phyloP scores from a whole-genome alignment of 441 rosid species.

The Macaranga tanarius region DNA sequence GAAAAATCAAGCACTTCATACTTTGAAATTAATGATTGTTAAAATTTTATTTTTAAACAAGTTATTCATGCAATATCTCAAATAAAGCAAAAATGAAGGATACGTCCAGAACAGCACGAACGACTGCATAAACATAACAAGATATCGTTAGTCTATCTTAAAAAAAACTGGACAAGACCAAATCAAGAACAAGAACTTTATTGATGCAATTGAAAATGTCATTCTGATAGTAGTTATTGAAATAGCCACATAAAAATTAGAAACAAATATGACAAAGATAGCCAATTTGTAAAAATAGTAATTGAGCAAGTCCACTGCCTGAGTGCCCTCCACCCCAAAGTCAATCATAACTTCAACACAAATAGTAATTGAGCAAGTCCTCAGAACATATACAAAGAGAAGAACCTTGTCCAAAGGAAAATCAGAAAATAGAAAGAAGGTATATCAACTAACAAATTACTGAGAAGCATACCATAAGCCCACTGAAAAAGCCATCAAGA shows the following conservation, averaged over 20 bases:
- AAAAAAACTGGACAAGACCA: background rate
- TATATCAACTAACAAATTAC: background rate
- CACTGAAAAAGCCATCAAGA: slow-evolving; percentile 84
- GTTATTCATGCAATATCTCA: background rate
- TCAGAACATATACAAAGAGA: background rate
- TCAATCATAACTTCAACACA: background rate
- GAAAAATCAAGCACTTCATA: background rate
- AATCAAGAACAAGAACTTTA: background rate
- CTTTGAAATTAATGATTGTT: background rate
- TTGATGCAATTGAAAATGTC: background rate
- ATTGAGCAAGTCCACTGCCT: no score
- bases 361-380: background rate
- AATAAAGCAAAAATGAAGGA: slow-evolving; percentile 48
- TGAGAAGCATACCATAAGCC: slow-evolving; percentile 72
- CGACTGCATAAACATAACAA: slow-evolving; percentile 60
- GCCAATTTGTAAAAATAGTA: no score
- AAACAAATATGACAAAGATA: background rate
- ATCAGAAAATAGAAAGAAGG: background rate
- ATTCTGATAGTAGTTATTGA: background rate
- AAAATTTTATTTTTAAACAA: slow-evolving; percentile 7
- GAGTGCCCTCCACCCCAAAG: background rate
- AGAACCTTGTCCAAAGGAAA: background rate
- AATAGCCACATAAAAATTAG: background rate
- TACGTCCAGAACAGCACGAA: slow-evolving; percentile 99
- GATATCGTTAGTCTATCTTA: slow-evolving; percentile 5